A percentile compares a stretch with the other conserved stretches of the same genome.
phyloP scores from a whole-genome alignment of 2,329 filamentous ascomycete genomes.

The Phoma sp. region DNA sequence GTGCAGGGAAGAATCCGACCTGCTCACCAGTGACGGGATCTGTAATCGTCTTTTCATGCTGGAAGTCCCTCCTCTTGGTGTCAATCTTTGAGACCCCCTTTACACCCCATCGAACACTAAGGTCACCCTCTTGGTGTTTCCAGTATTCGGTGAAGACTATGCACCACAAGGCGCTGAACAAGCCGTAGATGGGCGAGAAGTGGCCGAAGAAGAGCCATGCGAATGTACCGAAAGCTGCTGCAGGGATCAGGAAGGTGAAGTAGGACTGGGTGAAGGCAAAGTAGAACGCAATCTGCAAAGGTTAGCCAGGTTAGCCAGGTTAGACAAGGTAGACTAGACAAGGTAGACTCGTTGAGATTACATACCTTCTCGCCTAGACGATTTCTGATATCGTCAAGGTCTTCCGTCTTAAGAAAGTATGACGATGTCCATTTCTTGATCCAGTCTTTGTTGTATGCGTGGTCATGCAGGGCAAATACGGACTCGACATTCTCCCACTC shows the following conservation, averaged over 20 bases:
- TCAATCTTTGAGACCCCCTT: slow-evolving; percentile 84
- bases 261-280: slow-evolving; percentile 94
- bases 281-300: slow-evolving; percentile 79
- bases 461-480: slow-evolving; percentile 59
- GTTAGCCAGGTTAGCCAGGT: slow-evolving; percentile 25
- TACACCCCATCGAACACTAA: slow-evolving; percentile 88
- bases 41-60: slow-evolving; percentile 76
- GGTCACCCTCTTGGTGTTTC: slow-evolving; percentile 90
- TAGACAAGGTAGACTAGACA: too few species aligned
- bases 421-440: slow-evolving; percentile 60
- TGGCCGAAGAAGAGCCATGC: slow-evolving; percentile 84
- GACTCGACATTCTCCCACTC: slow-evolving; percentile 60
- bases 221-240: slow-evolving; percentile 76
- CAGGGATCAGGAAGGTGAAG: slow-evolving; percentile 83
- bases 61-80: slow-evolving; percentile 77
- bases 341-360: too few species aligned
- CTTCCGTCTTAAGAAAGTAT: slow-evolving; percentile 56
- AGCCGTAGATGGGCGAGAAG: slow-evolving; percentile 82
- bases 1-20: slow-evolving; percentile 76
- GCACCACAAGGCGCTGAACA: slow-evolving; percentile 82
- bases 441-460: slow-evolving; percentile 61
- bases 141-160: slow-evolving; percentile 93
- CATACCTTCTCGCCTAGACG: slow-evolving; percentile 58
- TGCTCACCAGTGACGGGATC: slow-evolving; percentile 85
- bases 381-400: slow-evolving; percentile 60